Base-by-base conservation (phyloP, 768 basidiomycete species). In the Sistotremastrum niveocremeum region DNA sequence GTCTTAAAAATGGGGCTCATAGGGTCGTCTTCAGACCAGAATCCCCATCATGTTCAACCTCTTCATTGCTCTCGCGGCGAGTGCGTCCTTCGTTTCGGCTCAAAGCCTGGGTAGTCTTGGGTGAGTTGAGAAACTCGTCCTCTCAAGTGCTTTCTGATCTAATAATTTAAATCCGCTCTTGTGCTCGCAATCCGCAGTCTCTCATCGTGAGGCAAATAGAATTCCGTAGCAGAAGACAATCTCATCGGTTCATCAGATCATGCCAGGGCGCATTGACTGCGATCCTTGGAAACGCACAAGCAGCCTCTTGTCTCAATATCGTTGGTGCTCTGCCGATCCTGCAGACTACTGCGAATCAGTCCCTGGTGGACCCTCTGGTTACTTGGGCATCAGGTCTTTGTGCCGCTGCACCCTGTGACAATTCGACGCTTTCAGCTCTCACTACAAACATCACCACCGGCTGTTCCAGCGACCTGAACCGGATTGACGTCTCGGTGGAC, bases 361-460 rank as follows among this genome's bases (percentile, higher is more conserved):
- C 69, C 0, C 37, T 71, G 44, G 54, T 71, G 34, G 51, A 59
- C 2, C 61, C 75, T 8, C 52, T 84, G 46, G 64, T 80, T 60
- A 68, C 44, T 37, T 87, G 84, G 84, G 60, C 84, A 41, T 66
- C 61, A 0, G 72, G 71, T 41, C 35, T 81, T 44, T 84, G 82
- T 57, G 51, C 67, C 11, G 61, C 63, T 40, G 61, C 62, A 3
- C 57, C 73, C 6, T 84, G 83, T 57, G 72, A 65, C 52, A 81
- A 85, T 49, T 61, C 61, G 12, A 77, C 80, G 0, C 65, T 87
- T 7, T 60, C 77, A 12, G 54, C 64, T 2, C 65, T 84, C 39
- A 71, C 77, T 6, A 54, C 64, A 32, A 77, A 75, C 53, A 44
- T 81, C 41, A 75, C 76, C 0, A 52, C 57, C 4, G 75, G 75